Evolutionary conservation across 768 basidiomycete genomes (phyloP).

Genomic region (Kwoniella newhampshirensis): DNA sequence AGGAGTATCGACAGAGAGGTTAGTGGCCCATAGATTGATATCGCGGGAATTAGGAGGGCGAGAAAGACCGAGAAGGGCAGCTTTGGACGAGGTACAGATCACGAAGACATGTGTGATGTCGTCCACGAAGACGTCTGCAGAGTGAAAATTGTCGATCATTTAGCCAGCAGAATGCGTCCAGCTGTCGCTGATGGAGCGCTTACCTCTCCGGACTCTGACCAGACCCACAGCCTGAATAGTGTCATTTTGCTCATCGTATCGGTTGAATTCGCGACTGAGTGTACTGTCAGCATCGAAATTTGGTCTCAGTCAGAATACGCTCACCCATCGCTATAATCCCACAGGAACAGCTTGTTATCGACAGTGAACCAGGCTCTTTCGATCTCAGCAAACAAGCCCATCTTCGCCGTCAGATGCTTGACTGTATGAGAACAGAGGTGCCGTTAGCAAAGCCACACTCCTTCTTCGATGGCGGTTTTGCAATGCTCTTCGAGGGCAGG

Average conservation of each 20-base stretch:
- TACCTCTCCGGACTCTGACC: constrained; percentile 63
- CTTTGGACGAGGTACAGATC: constrained; percentile 79
- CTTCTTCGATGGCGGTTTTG: background rate
- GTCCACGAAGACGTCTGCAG: constrained; percentile 74
- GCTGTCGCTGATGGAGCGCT: background rate
- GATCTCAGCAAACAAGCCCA: constrained; percentile 90
- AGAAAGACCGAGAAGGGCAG: constrained; percentile 76
- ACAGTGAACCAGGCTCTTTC: constrained; percentile 94
- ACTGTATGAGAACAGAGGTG: constrained; percentile 25
- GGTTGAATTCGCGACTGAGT: constrained; percentile 79
- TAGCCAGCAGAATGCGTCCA: background rate
- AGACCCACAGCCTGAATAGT: constrained; percentile 85
- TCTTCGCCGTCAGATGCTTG: constrained; percentile 46
- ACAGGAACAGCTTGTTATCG: constrained; percentile 88
- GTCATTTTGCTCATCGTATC: constrained; percentile 87
- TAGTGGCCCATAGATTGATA: constrained; percentile 85
- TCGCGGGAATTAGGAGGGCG: constrained; percentile 63
- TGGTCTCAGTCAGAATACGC: constrained; percentile 42
- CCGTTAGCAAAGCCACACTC: background rate
- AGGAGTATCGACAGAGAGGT: constrained; percentile 59
- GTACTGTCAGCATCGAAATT: background rate
- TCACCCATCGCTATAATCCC: constrained; percentile 94
- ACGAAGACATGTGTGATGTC: constrained; percentile 85
- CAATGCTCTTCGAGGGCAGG: background rate
- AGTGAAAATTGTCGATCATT: background rate